A percentile compares a stretch with the other conserved stretches of the same genome.
phyloP scores from a whole-genome alignment of 768 basidiomycete genomes.

The Cyclocybe cylindracea region DNA sequence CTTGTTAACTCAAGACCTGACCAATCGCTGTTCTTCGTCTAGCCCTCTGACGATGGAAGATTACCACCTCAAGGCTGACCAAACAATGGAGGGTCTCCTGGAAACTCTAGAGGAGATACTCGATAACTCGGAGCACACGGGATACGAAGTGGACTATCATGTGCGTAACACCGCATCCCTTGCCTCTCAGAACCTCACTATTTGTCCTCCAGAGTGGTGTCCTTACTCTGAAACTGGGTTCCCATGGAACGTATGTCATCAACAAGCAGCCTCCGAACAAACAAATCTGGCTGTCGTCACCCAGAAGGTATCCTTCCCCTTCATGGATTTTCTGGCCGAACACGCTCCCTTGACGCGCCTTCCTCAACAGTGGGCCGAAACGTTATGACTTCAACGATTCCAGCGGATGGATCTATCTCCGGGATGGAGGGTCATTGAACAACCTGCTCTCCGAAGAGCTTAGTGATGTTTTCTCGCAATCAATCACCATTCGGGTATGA shows the following conservation, averaged over 20 bases:
- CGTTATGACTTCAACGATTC: slow-evolving; percentile 75
- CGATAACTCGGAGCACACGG: slow-evolving; percentile 54
- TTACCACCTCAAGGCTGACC: slow-evolving; percentile 75
- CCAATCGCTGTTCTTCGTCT: slow-evolving; percentile 18
- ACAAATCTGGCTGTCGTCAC: slow-evolving; percentile 95
- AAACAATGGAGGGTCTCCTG: slow-evolving; percentile 74
- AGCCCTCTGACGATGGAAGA: slow-evolving; percentile 55
- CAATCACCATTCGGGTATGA: slow-evolving; percentile 27
- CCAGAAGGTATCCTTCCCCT: slow-evolving; percentile 60
- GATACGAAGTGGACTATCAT: slow-evolving; percentile 87
- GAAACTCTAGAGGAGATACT: slow-evolving; percentile 74
- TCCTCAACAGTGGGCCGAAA: slow-evolving; percentile 75
- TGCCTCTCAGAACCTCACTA: slow-evolving; percentile 1
- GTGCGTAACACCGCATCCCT: slow-evolving; percentile 42
- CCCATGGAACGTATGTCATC: slow-evolving; percentile 87
- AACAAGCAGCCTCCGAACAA: slow-evolving; percentile 98
- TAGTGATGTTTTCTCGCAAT: slow-evolving; percentile 28
- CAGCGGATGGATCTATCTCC: slow-evolving; percentile 74
- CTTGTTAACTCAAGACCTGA: slow-evolving; percentile 1
- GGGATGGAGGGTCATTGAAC: slow-evolving; percentile 64
- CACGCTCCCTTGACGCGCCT: neutral
- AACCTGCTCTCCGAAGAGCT: slow-evolving; percentile 73
- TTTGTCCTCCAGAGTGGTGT: slow-evolving; percentile 73
- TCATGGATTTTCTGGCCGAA: neutral
- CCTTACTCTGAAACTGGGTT: slow-evolving; percentile 75